phyloP scores from a whole-genome alignment of 2,329 filamentous ascomycete species.

The Albophoma yamanashiensis region DNA sequence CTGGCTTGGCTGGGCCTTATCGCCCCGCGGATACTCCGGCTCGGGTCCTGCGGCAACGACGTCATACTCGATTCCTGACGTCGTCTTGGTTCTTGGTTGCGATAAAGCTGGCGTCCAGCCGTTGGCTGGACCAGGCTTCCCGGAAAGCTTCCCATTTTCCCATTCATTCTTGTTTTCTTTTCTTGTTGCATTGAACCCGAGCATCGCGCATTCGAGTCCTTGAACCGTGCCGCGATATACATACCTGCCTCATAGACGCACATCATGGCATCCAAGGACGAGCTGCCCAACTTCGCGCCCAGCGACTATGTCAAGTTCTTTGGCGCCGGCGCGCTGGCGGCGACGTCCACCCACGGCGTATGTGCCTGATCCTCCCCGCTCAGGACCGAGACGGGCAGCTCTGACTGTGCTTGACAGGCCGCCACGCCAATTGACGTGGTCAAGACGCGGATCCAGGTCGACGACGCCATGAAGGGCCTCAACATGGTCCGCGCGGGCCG shows the following conservation, averaged over 20 bases:
- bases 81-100: neutral
- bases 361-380: slow-evolving; percentile 6
- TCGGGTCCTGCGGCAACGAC: slow-evolving; percentile 6
- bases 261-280: slow-evolving; percentile 15
- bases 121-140: neutral
- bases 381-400: neutral
- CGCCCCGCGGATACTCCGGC: neutral
- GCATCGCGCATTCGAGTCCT: neutral
- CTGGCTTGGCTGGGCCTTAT: neutral
- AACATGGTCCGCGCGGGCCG: slow-evolving; percentile 72
- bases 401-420: slow-evolving; percentile 22
- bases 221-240: neutral
- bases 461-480: slow-evolving; percentile 73
- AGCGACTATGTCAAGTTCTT: slow-evolving; percentile 43
- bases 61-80: slow-evolving; percentile 3
- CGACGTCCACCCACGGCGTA: slow-evolving; percentile 40
- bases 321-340: slow-evolving; percentile 39
- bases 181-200: neutral
- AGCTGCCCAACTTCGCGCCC: slow-evolving; percentile 28
- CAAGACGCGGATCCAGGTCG: slow-evolving; percentile 87
- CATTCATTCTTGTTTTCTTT: neutral
- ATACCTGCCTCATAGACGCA: neutral
- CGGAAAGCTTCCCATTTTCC: too few relatives aligned
- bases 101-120: neutral
- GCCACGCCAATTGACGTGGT: slow-evolving; percentile 55